phyloP scores from a whole-genome alignment of 257 asterid genomes.

The Solanum chiquidenum region DNA sequence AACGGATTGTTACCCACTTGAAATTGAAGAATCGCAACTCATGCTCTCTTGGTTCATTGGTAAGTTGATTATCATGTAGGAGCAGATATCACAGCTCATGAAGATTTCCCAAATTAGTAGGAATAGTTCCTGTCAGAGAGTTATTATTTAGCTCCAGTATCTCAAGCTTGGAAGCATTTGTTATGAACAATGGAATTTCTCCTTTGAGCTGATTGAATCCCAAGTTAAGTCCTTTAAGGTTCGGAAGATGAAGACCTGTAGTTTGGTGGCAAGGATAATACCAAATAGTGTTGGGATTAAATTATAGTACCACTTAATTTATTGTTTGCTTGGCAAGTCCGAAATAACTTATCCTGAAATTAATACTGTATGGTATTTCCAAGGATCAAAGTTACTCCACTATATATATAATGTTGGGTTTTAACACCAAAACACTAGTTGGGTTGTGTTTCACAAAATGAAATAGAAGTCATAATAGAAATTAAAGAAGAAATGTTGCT shows the following conservation, averaged over 20 bases:
- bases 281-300: too few relatives aligned
- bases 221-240: slow-evolving; percentile 3
- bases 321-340: too few relatives aligned
- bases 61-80: slow-evolving; percentile 11
- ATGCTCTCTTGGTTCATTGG: background rate
- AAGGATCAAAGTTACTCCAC: background rate
- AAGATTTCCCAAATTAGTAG: slow-evolving; percentile 17
- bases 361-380: background rate
- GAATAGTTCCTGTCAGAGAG: slow-evolving; percentile 15
- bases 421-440: too few relatives aligned
- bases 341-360: too few relatives aligned
- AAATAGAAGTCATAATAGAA: too few relatives aligned
- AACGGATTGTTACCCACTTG: slow-evolving; percentile 7
- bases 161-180: slow-evolving; percentile 19
- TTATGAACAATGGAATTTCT: slow-evolving; percentile 13
- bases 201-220: slow-evolving; percentile 8
- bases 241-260: slow-evolving; percentile 11
- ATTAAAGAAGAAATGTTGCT: too few relatives aligned
- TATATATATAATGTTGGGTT: background rate
- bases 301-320: too few relatives aligned
- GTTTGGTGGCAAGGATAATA: background rate
- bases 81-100: slow-evolving; percentile 1
- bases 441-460: too few relatives aligned
- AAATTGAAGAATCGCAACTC: slow-evolving; percentile 14
- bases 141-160: slow-evolving; percentile 1